Evolutionary conservation across 495 filamentous ascomycete species (phyloP), one percentile per base, ranked within the genome.

Genomic region (Aspergillus incahuasiensis): DNA sequence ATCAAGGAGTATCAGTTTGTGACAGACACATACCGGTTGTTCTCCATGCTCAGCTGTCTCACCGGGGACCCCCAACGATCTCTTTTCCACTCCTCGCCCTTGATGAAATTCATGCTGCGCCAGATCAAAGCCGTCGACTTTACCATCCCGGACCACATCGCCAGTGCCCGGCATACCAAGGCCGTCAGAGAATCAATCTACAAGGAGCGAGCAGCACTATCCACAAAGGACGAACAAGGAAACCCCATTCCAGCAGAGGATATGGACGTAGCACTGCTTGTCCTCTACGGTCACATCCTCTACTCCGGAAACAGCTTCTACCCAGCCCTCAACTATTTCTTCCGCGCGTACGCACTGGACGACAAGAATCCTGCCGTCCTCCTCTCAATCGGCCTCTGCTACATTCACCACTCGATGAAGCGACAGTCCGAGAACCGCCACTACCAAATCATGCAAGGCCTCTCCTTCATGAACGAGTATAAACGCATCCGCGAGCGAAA

Each of bases 101-200:
- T 86, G 25, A 91, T 95, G 71, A 97, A 97, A 64, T 95, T 86
- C 66, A 83, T 97, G 64, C 78, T 96, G 9, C 82, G 92, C 19
- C 89, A 92, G 69, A 86, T 97, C 71, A 96, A 95, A 68, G 85
- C 86, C 13, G 90, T 95, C 82, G 94, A 98, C 64, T 84, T 75
- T 56, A 75, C 75, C 8, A 56, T 83, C 0, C 67, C 74, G 6
- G 63, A 68, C 3, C 61, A 73, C 15, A 52, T 48, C 6, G 64
- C 61, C 18, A 57, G 58, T 1, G 43, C 32, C 5, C 57, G 59
- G 18, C 52, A 58, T 0, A 48, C 35, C n/a, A 54, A 56, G 35
- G 54, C 52, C 7, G 44, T 63, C 13, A 67, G 71, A 34, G 61
- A 72, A 48, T 68, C 67, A n/a, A 55, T 73, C 22, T 74, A 69